Base-by-base conservation (phyloP, 345 rosid species). In the Pugionium dolabratum region DNA sequence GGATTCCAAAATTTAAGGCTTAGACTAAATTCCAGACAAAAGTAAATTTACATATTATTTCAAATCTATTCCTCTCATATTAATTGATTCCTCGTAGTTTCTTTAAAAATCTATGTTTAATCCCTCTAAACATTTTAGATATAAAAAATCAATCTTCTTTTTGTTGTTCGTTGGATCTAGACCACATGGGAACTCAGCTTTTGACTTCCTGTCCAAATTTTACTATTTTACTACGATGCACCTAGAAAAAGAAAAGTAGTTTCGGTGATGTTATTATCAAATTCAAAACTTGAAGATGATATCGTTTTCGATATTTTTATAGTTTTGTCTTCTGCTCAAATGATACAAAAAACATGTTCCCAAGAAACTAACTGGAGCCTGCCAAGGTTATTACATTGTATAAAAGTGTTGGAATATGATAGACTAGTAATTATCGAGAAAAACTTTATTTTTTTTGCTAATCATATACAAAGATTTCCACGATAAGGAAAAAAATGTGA, bases 251-350 rank as follows among this genome's bases (percentile, higher is more conserved):
- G 1, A 3, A 50, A 37, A 53, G 6, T 2, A 30, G 27, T 29
- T 56, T 57, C 7, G 27, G n/a, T 29, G 11, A 57, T 30, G 36
- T 29, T 39, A 18, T 39, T 47, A 40, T 44, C 18, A 68, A 58
- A 68, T 68, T 58, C 65, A 68, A 68, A 58, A 39, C 4, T 25
- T 48, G 58, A 68, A 58, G 51, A 59, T 40, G 42, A 31, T 49
- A 68, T 69, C 51, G 50, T 68, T 68, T 58, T 68, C 66, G 2
- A 69, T 59, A 10, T 26, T 7, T 69, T 5, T 1, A 25, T 47
- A 18, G 2, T 4, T 35, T 59, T 67, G 46, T 66, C 57, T 39
- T 33, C 7, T 57, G 4, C 42, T 31, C 27, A 49, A 47, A 57
- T 27, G 8, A 47, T 30, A 45, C 5, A 32, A 25, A 36, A n/a